Base-by-base conservation (phyloP, 2,329 filamentous ascomycete species). In the Mollisiaceae sp. region DNA sequence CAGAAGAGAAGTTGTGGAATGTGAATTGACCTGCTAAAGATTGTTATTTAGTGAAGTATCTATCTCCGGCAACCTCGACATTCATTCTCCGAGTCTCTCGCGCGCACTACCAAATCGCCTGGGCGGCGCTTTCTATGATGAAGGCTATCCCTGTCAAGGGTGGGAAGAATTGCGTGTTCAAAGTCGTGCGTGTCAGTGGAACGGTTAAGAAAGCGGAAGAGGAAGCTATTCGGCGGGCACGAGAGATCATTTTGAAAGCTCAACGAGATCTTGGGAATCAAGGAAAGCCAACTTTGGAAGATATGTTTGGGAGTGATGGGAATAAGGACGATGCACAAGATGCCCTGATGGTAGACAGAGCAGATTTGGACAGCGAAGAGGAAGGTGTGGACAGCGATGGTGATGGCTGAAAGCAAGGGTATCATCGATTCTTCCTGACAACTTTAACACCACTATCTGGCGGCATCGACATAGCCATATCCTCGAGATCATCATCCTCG, bases 151-250 rank as follows among this genome's bases (percentile, higher is more conserved):
- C 87, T 8, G 78, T 85, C 2, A 83, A 79, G 65, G 83, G 82
- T 74, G 85, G 86, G 27, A 82, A 84, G 65, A 82, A 86, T 0
- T 97, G 94, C 73, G 89, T 94, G 1, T 91, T 97, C 68, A 88
- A 90, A 55, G 93, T 99, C 15, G 87, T 97, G 8, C 86, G 92
- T 67, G 92, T 97, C 15, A 95, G 92, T 70, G 95, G 94, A 18
- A 99, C 95, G 2, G 97, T 99, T 74, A 90, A 89, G 72, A 97
- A 97, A 78, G 90, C 89, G 2, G 94, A 98, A 78, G 89, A 97
- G 76, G 94, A 97, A 78, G 93, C 93, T 41, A 91, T 98, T 73
- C 85, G 89, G 4, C 84, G 92, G 66, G 92, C 93, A 50, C 89
- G 91, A 71, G 82, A 84, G 64, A 85, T 93, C 64, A 89, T 97